Base-by-base conservation (phyloP, 352 stramenopile genomes). In the Phytopythium delawarense region DNA sequence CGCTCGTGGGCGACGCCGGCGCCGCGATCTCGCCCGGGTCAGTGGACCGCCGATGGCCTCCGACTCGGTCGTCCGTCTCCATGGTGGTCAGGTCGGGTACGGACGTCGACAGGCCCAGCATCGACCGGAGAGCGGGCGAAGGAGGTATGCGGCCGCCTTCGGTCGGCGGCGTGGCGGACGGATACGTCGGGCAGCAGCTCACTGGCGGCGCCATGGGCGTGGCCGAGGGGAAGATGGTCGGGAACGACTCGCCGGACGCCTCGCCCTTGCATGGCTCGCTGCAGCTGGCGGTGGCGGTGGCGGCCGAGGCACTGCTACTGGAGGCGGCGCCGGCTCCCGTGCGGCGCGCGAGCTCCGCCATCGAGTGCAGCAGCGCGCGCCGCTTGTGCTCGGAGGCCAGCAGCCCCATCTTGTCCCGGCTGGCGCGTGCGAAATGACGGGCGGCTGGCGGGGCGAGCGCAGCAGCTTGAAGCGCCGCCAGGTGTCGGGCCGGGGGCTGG, bases 341-440 rank as follows among this genome's bases (percentile, higher is more conserved):
- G 21, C 65, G 65, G 18, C 72, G 70, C 12, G 72, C 72, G 0
- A 80, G 62, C 21, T 65, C 55, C 28, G 74, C 69, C 64, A 81
- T 81, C 20, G 65, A 75, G 37, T 72, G 69, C 58, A 81, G 42
- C 37, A 79, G 67, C 61, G 72, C 62, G 16, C 61, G 63, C 23
- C 61, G 71, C 53, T 70, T 75, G 48, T 79, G 65, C 45, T 81
- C 71, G 1, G 71, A 67, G 30, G 61, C 61, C 25, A 78, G 63
- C 35, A 75, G 63, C n/a, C 69, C 71, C 72, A 85, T 83, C 20
- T 39, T 15, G 15, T 51, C 28, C 49, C 30, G 30, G 30, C 35
- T 44, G 30, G 61, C 40, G 49, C n/a, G 51, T 56, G 30, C 35
- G 42, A 51, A 61, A 25, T 61, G 37, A 28, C 39, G 15, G 8